A percentile compares a stretch with the other conserved stretches of the same genome.
Evolutionary conservation across 2,329 filamentous ascomycete genomes (phyloP).

Genomic region (Alternaria sp.): DNA sequence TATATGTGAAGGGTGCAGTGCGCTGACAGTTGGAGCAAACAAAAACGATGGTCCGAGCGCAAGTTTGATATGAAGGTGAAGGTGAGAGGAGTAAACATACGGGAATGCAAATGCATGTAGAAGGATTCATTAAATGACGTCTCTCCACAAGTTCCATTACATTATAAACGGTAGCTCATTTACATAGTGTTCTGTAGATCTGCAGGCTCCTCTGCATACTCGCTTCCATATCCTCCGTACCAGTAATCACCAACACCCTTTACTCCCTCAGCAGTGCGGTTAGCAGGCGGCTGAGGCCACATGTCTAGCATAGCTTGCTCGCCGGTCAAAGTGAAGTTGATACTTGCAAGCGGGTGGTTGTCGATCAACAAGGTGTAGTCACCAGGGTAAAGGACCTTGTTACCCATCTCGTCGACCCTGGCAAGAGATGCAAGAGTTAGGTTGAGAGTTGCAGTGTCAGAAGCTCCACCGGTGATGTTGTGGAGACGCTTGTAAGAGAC

Average conservation of each 20-base stretch:
- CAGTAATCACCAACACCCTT: constrained; percentile 32
- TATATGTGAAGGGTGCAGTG: no score
- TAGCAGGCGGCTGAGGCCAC: constrained; percentile 40
- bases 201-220: background rate
- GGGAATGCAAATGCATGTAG: background rate
- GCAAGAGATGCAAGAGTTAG: constrained; percentile 61
- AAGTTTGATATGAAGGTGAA: background rate
- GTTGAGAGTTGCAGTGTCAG: constrained; percentile 48
- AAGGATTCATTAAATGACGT: no score
- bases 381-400: constrained; percentile 63
- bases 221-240: constrained; percentile 28
- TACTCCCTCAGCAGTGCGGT: constrained; percentile 30
- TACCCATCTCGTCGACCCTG: constrained; percentile 60
- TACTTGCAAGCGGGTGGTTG: constrained; percentile 22
- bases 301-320: constrained; percentile 30
- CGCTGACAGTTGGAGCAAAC: background rate
- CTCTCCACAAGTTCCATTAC: background rate
- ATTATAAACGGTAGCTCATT: background rate
- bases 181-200: background rate
- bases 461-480: constrained; percentile 49
- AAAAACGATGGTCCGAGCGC: background rate
- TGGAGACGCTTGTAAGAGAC: constrained; percentile 60
- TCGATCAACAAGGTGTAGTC: constrained; percentile 52
- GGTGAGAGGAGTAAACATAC: background rate
- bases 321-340: constrained; percentile 38